Evolutionary conservation across 805 yeast species (phyloP), one percentile per base, ranked within the genome.

Genomic region (Candida argentea): DNA sequence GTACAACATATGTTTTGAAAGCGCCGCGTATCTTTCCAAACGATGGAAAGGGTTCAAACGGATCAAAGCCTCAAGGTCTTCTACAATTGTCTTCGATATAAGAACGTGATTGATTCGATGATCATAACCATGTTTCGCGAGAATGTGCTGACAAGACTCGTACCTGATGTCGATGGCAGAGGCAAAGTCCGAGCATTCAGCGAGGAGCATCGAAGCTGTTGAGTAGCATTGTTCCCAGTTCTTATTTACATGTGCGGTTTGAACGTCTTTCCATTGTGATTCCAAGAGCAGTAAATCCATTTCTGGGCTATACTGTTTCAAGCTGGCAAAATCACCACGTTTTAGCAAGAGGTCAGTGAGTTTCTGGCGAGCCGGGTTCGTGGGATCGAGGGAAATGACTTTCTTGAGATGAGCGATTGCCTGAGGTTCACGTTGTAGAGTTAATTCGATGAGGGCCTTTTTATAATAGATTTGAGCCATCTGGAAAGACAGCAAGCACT

Each of bases 381-480:
- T 50, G 4, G 59, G 58, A 36, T 56, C 67, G 7, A 59, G 43
- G n/a, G 45, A 42, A 25, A 71, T 44, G 14, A 78, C 69, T 9
- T 39, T 44, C 32, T 65, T 58, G 32, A 79, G 70, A 37, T 72
- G 76, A 2, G 48, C 47, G 5, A 73, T 54, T 0, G 87, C 78
- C 21, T 57, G 56, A 18, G 48, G 37, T 17, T 72, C 79, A 33
- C 68, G 70, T 19, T 72, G 72, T 36, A 75, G 43, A 9, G 74
- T 64, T 30, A 75, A 49, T 30, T 76, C 77, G 3, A 78, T 67
- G 24, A 77, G 45, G 1, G 84, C 86, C 31, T 67, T 65, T 43
- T 73, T 76, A 44, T 69, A 75, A 35, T 66, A 62, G 1, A 76
- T 48, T 36, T 66, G 69, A 0, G 73, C 51, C 11, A 67, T 34